Base-by-base conservation (phyloP, 805 yeast species). In the Metschnikowia kunwiensis region DNA sequence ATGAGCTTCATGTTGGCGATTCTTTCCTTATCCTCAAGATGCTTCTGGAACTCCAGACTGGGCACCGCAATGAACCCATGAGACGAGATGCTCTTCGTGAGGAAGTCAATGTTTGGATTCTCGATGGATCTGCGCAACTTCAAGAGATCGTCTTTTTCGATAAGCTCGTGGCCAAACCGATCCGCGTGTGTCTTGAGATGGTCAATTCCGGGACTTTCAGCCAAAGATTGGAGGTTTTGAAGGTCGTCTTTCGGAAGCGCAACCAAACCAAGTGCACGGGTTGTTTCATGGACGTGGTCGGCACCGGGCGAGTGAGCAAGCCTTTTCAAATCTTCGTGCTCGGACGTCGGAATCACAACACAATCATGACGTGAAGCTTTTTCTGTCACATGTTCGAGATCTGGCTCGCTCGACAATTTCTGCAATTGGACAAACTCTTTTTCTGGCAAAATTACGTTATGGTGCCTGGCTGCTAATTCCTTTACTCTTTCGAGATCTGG, bases 1-100 rank as follows among this genome's bases (percentile, higher is more conserved):
- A 58, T 38, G 15, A 56, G 46, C 34, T 43, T 44, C 55, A 51
- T 43, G 19, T 47, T 43, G 4, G 43, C 47, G 2, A 72, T 68
- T 33, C 57, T 40, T 31, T 49, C 49, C 18, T 46, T 58, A 19
- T 58, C 59, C 23, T 52, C 53, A 14, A 74, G 42, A 26, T 55
- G 60, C 30, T 29, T 23, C 33, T 40, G 41, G 26, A 49, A 49
- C 9, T 49, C 50, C 27, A 28, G 43, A n/a, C 43, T 40, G 7
- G 53, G 49, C 5, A 49, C 44, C 4, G 51, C 50, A n/a, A 48
- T 49, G 21, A 27, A 46, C 5, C 52, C 52, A 14, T 36, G 39
- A 10, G 44, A 34, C 8, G 44, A 41, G 4, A 46, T 40, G 10
- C 43, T 46, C 27, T 43, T 33, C 8, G 32, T 42, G 27, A 53